Conservation (phyloP, 352 stramenopile species). For the Phytopythium delawarense region DNA sequence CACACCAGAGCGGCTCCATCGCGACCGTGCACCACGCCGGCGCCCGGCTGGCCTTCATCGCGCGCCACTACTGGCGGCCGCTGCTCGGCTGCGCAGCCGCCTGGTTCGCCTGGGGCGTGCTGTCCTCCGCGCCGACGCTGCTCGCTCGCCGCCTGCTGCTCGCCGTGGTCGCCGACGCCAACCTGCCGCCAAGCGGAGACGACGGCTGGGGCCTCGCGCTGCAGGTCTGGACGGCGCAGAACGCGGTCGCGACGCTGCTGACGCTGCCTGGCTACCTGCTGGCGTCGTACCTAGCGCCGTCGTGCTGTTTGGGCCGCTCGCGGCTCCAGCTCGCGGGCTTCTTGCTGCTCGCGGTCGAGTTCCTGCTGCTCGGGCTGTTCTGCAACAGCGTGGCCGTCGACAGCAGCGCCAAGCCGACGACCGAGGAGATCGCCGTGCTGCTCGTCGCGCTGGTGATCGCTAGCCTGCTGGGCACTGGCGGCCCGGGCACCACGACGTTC, state of each 20-base stretch:
- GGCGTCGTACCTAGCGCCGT: slow-evolving; percentile 57
- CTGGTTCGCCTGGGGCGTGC: slow-evolving; percentile 88
- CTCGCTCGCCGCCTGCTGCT: slow-evolving; percentile 70
- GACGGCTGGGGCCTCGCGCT: slow-evolving; percentile 23
- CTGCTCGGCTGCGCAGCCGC: slow-evolving; percentile 66
- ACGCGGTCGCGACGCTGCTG: slow-evolving; percentile 62
- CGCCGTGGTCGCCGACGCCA: slow-evolving; percentile 43
- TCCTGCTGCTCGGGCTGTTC: background rate
- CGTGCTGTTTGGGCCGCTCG: slow-evolving; percentile 59
- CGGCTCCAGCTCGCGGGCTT: slow-evolving; percentile 79
- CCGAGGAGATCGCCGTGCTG: background rate
- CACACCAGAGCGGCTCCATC: slow-evolving; percentile 4
- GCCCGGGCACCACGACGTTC: slow-evolving; percentile 1
- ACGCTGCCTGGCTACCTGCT: slow-evolving; percentile 82
- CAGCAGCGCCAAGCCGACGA: background rate
- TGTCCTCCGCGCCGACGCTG: slow-evolving; percentile 77
- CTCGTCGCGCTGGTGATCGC: slow-evolving; percentile 1
- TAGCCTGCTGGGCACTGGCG: background rate
- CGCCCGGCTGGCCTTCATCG: slow-evolving; percentile 29
- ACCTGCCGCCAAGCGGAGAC: slow-evolving; percentile 18
- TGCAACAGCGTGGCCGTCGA: background rate
- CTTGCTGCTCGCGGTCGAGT: slow-evolving; percentile 1
- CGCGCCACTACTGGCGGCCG: slow-evolving; percentile 40
- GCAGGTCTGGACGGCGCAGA: slow-evolving; percentile 46
- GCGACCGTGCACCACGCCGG: background rate